Base-by-base conservation (phyloP, 805 yeast genomes). In the Nadsonia fulvescens region DNA sequence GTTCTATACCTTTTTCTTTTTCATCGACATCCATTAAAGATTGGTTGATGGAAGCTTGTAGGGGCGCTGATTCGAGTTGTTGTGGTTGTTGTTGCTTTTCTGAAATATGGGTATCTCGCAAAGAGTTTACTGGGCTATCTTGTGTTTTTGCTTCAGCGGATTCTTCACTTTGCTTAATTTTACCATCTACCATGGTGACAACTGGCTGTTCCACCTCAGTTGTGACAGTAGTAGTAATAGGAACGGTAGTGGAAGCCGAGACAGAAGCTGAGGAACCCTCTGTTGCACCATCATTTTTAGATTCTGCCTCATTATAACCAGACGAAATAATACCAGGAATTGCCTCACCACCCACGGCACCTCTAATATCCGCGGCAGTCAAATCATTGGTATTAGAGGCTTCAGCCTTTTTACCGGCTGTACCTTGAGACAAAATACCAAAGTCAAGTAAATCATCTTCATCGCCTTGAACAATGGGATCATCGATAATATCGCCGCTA, bases 271-370 rank as follows among this genome's bases (percentile, higher is more conserved):
- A 23, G 5, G 20, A 23, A 5, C 15, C 28, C 18, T 20, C 20
- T 15, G 20, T 23, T 5, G 14, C 8, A 9, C 29, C 24, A 5
- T 13, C 28, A 8, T 15, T 12, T 10, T 15, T 23, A 8, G 28
- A 14, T 5, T 12, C 12, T 12, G 23, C 23, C 17, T 23, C 23
- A 6, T 19, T 18, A 8, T 21, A 14, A n/a, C 12, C 18, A 12
- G 23, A 11, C 24, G 14, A 29, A 17, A 23, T 31, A 11, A 61
- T 47, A 4, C 67, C 65, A 3, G 64, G 60, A 34, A 58, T 56
- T 1, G 63, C 47, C 25, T 54, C 63, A 12, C 53, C 58, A 6
- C 64, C 66, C 5, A 62, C 69, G 5, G 71, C 70, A 8, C 66
- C 71, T 39, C 69, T 53, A 21, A 63, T 62, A 30, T 62, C 69